A percentile compares a stretch with the other conserved stretches of the same genome.
Evolutionary conservation across 495 filamentous ascomycete genomes (phyloP).

Genomic region (Lepraria neglecta): DNA sequence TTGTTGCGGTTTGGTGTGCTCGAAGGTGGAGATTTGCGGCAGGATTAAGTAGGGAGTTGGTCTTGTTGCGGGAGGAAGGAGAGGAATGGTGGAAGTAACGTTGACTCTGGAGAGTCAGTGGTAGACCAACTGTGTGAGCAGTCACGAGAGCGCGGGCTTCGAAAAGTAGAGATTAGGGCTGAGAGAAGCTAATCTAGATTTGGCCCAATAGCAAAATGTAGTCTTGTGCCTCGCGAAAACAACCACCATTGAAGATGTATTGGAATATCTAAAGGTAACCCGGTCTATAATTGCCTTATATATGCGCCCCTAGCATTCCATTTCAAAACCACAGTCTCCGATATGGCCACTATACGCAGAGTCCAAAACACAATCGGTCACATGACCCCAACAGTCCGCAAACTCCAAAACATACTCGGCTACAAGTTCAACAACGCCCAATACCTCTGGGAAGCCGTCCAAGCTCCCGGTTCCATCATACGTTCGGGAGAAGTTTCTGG

Average conservation of each 20-base stretch:
- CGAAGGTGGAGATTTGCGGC: not conserved
- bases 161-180: slow-evolving; percentile 6
- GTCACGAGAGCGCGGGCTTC: not conserved
- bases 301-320: too few species aligned
- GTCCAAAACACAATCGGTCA: not conserved
- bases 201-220: not conserved
- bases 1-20: slow-evolving; percentile 32
- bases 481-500: slow-evolving; percentile 2
- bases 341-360: not conserved
- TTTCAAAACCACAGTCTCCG: not conserved
- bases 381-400: slow-evolving; percentile 1
- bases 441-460: slow-evolving; percentile 18
- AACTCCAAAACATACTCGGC: slow-evolving; percentile 9
- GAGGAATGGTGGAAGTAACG: not conserved
- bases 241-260: not conserved
- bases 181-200: slow-evolving; percentile 11
- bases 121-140: not conserved
- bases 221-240: not conserved
- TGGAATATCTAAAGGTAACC: not conserved
- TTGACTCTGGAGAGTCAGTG: not conserved
- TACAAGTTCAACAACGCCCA: slow-evolving; percentile 19
- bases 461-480: slow-evolving; percentile 17
- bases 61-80: not conserved
- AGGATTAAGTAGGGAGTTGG: not conserved
- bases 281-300: not conserved